Conservation (phyloP, 73 alveolate species). For the Effrenium voratum region DNA sequence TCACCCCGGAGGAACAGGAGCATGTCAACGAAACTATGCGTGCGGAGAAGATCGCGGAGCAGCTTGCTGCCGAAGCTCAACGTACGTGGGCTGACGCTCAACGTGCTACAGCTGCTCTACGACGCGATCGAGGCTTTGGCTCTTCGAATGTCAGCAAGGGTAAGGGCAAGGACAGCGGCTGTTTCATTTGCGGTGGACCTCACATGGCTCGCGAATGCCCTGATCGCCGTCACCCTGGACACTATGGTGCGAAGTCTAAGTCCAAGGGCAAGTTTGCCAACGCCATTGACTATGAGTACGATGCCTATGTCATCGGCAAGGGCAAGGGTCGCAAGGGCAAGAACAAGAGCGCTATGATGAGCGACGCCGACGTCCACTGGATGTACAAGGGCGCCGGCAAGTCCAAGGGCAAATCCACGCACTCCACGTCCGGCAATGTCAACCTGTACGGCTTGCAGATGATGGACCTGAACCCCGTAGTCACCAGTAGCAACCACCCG, state of each 20-base stretch:
- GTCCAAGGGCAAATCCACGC: background rate
- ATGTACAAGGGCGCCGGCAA: background rate
- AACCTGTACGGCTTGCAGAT: background rate
- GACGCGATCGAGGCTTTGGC: background rate
- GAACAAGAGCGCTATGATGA: background rate
- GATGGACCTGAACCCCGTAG: background rate
- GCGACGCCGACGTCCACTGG: background rate
- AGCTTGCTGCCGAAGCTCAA: background rate
- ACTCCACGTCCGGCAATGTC: background rate
- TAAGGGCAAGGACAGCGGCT: background rate
- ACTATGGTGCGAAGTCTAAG: background rate
- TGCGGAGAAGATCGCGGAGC: background rate
- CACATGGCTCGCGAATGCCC: background rate
- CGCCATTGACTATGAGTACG: background rate
- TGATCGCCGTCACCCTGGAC: background rate
- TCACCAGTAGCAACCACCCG: background rate
- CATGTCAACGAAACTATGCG: background rate
- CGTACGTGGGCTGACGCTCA: background rate
- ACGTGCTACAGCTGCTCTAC: background rate
- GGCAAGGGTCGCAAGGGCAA: background rate
- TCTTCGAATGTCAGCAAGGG: background rate
- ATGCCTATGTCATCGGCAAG: background rate
- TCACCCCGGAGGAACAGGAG: background rate
- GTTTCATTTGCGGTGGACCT: background rate
- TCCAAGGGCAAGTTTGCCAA: background rate